Evolutionary conservation across 805 yeast species (phyloP), one percentile per base, ranked within the genome.

Genomic region (Ogataea polymorpha): DNA sequence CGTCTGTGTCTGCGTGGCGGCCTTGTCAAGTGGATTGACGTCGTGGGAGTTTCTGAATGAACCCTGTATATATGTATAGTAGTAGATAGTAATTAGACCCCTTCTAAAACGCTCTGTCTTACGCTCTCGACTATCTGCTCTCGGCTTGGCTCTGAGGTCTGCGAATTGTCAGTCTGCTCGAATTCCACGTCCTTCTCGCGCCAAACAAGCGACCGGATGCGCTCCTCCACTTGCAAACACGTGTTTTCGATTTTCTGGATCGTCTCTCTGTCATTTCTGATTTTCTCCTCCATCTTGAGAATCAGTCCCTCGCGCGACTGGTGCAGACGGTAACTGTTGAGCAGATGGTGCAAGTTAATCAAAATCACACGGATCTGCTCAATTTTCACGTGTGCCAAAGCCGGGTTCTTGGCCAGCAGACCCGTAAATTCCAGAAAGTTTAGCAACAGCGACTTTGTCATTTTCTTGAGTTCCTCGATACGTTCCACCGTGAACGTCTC

Each of bases 261-360:
- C 45, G 54, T 55, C 3, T 45, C 56, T 14, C 35, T 29, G 24
- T 62, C 59, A 16, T 82, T 83, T 5, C 62, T 56, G 37, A 70
- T 69, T 53, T 83, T 84, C 31, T 72, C 69, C 36, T 77, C 85
- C 24, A 91, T 76, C 55, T 85, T 68, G 70, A 87, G 71, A 31
- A 89, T 86, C 49, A 93, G 69, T 36, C 90, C 82, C 55, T 93
- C 99, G 38, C 97, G 72, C 3, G 96, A 84, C 59, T 93, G 99
- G 62, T 93, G 98, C 3, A 97, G 93, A 46, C 99, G 71, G 63
- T 93, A 93, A 38, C 90, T 89, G 60, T 93, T 93, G 44, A 93
- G 66, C 26, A 93, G 67, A 61, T 93, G 98, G 59, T 93, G 97
- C 49, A 93, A 80, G 57, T 93, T 93, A 57, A 91, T 83, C 38